Evolutionary conservation across 2,329 filamentous ascomycete genomes (phyloP).

Genomic region (Proliferodiscus dingleyae): DNA sequence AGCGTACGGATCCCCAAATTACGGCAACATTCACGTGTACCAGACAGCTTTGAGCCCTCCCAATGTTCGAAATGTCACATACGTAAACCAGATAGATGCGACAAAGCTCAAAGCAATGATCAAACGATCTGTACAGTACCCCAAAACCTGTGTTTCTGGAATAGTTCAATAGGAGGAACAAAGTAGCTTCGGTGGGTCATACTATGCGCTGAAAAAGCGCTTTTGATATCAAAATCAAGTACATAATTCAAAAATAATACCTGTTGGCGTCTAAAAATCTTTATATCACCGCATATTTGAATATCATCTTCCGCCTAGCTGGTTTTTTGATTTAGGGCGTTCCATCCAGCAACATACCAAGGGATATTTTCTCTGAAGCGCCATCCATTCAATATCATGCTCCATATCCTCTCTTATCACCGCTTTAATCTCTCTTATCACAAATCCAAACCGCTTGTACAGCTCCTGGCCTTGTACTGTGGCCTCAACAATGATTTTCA

Average conservation of each 20-base stretch:
- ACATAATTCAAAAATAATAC: no score
- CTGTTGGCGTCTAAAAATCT: no score
- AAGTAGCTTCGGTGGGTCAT: no score
- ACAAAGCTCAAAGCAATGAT: slow-evolving; percentile 33
- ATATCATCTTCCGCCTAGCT: no score
- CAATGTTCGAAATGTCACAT: slow-evolving; percentile 36
- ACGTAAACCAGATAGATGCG: slow-evolving; percentile 36
- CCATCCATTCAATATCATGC: background rate
- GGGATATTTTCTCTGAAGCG: background rate
- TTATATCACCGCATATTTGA: no score
- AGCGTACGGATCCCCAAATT: slow-evolving; percentile 36
- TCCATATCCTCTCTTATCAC: background rate
- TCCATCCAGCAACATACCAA: background rate
- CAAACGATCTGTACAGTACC: slow-evolving; percentile 33
- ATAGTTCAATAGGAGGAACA: no score
- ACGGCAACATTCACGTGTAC: slow-evolving; percentile 41
- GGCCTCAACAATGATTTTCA: background rate
- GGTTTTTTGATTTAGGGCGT: background rate
- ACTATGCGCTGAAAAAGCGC: no score
- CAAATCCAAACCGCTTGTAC: background rate
- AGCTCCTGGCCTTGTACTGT: background rate
- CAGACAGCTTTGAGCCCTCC: slow-evolving; percentile 36
- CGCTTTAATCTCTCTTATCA: background rate
- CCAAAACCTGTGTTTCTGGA: slow-evolving; percentile 8
- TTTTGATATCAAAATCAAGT: no score